Base-by-base conservation (phyloP, 306 rosid genomes). In the Pueraria montana region DNA sequence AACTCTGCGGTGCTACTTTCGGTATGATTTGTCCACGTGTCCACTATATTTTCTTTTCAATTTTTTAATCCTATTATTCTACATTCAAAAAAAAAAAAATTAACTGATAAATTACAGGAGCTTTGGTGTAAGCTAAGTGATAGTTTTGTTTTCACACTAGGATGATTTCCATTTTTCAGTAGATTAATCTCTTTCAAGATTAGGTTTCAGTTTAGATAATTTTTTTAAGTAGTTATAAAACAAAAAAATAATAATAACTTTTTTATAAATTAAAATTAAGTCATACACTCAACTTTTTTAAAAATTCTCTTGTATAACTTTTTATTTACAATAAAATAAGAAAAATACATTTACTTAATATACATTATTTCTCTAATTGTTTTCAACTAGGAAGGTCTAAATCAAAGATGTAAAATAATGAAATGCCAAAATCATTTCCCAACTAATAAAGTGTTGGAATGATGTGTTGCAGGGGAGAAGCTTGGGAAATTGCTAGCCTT, bases 1-100 rank as follows among this genome's bases (percentile, higher is more conserved):
- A 80, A 81, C 92, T 91, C 10, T 53, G 83, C 8, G 77, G 27
- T 62, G 91, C 79, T 7, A 86, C 93, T 4, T 91, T 91, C 4
- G 92, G 95, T 91, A 78, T 6, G 56, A 58, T 77, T 27, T 26
- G 0, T 30, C 36, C 77, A 53, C 80, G 2, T 81, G 53, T 72
- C 11, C 42, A 16, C 11, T 8, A 5, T 62, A 4, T 30, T 63
- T 32, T 27, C 34, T 21, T 58, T 56, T 21, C 32, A 21, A 0
- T 4, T 2, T 36, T 59, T 23, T 12, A 61, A 63, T 63, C 69
- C 11, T 30, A 6, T 30, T 14, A 30, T 63, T 62, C 42, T 12
- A 21, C 18, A 10, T 59, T 40, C 11, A 72, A 26, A 7, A 16
- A 27, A 1, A 72, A 26, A 7, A 16, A 27, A 1, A n/a, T 2